Evolutionary conservation across 129 eudicot genomes (phyloP).

Genomic region (Centella asiatica): DNA sequence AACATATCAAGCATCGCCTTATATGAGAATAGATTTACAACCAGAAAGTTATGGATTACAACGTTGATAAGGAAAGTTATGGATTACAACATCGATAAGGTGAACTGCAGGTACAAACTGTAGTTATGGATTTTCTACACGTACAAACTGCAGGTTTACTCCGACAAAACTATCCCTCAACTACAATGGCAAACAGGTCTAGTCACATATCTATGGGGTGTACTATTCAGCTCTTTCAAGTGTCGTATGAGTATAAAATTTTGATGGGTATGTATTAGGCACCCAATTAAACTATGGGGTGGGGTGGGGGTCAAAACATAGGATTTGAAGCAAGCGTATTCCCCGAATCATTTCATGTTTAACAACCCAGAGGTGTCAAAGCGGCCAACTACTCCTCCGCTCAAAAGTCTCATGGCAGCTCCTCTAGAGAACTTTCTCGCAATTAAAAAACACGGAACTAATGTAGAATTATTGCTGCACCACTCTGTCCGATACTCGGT

Average conservation of each 20-base stretch:
- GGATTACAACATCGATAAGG: background rate
- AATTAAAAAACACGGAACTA: slow-evolving; percentile 68
- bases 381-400: slow-evolving; percentile 44
- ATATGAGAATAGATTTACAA: no score
- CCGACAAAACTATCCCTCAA: background rate
- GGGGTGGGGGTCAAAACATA: slow-evolving; percentile 1
- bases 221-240: background rate
- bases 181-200: background rate
- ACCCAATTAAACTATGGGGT: background rate
- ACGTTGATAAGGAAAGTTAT: no score
- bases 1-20: background rate
- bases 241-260: background rate
- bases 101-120: no score
- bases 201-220: background rate
- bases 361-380: slow-evolving; percentile 33
- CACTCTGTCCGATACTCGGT: slow-evolving; percentile 88
- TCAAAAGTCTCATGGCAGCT: slow-evolving; percentile 94
- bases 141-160: background rate
- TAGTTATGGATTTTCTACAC: no score
- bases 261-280: background rate
- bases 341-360: slow-evolving; percentile 14
- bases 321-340: background rate
- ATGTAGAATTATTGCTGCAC: slow-evolving; percentile 64
- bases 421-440: slow-evolving; percentile 89
- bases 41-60: no score